Evolutionary conservation across 1,284 basidiomycete genomes (phyloP), one percentile per base, ranked within the genome.

Genomic region (Rhodotorula sp.): DNA sequence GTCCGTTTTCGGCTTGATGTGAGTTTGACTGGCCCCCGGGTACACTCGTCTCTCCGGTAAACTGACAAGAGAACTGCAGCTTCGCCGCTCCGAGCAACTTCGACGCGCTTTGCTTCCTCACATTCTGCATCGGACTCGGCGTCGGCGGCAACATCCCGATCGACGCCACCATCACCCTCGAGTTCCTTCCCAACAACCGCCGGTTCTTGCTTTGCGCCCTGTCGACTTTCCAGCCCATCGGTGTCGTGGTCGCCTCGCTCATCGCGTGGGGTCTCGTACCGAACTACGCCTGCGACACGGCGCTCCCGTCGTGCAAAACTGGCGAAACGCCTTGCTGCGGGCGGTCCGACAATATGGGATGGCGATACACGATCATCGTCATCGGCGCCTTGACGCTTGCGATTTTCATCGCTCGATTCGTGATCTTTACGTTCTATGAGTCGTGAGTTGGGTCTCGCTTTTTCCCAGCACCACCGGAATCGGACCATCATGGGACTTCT

Each of bases 151-250:
- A 78, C 64, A 77, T 78, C 46, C 82, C 90, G 0, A 89, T 92
- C 10, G 90, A 92, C 78, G 88, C 89, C 22, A 87, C 89, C 0
- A 87, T 91, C 62, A 89, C 91, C 4, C 83, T 91, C 20, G 89
- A 89, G 67, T 75, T 82, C 78, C 30, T 67, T 30, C 81, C 81
- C 5, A 70, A 61, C 49, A 80, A 79, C 67, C 78, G 80, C 17
- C 80, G 82, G 24, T 83, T 88, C 70, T 78, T 82, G 29, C 79
- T 82, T 24, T 76, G 79, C 24, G 73, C 80, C 1, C 77, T 82
- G 1, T 80, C 79, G 33, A 76, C 80, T 14, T 82, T 78, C 75
- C 81, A 82, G 72, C 81, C 81, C 1, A 68, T 82, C 61, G 81
- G 81, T n/a, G 81, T 77, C 84, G 88, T 68, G 83, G 87, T 80